Base-by-base conservation (phyloP, 192 early-diverging fungal genomes). In the Backusella australiensis region DNA sequence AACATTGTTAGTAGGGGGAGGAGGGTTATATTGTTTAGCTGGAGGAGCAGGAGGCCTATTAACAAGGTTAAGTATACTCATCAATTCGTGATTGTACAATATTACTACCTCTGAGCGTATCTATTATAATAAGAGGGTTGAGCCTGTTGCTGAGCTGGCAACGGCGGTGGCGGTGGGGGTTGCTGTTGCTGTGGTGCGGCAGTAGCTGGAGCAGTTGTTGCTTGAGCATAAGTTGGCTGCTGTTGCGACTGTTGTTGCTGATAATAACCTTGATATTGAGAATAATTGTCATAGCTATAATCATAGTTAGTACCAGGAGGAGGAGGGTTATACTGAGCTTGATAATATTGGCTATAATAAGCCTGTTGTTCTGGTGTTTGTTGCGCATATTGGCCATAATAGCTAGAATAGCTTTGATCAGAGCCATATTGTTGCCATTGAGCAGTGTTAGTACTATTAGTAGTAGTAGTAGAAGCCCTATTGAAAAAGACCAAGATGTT, bases 261-360 rank as follows among this genome's bases (percentile, higher is more conserved):
- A 49, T 75, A 69, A 42, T 67, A 29, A 38, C 63, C 74, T 21
- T 75, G 67, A 34, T 75, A 34, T 67, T 52, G 68, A 68, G 68
- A 36, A 42, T 69, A 39, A 39, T 76, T 68, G 6, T 53, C 39
- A 52, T 76, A 69, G 70, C 49, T 71, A 66, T 59, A 39, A 52
- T 75, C 67, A 66, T 75, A 34, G 34, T 36, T 71, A 46, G 26
- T 34, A 32, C 36, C 69, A 17, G 78, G 67, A 71, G 76, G 29
- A 34, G 75, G 69, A 41, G 52, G 36, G 23, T 74, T 34, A 42
- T 75, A 53, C 19, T 21, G 42, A 46, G 70, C 41, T 72, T 72
- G 63, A n/a, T 75, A 75, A 49, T 75, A 75, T n/a, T 65, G 56
- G 34, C 52, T 39, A 36, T 75, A 75, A 34, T 75, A 75, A 19